These are phyloP conservation scores for Massospora cicadina DNA, from an alignment of 371 early-diverging fungal genomes.

Conservation along the genomic window DNA sequence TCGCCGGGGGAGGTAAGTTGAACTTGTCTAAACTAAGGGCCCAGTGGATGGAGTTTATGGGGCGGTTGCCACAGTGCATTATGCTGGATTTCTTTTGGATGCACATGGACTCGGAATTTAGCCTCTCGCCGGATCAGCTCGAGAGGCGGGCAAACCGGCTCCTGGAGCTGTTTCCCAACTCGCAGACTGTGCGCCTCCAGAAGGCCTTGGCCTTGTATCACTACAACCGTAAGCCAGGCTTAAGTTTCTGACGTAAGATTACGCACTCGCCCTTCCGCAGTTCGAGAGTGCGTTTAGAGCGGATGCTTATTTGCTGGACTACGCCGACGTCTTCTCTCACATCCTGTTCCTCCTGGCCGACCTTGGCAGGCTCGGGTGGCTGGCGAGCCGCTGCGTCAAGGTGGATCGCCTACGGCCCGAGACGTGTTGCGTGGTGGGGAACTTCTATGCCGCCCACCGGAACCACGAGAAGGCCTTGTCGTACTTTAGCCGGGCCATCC, in stretches of 20 bases:
- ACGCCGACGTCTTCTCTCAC: constrained; percentile 78
- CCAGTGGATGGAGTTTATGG: background rate
- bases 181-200: background rate
- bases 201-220: background rate
- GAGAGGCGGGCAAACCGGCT: background rate
- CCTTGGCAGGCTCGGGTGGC: constrained; percentile 39
- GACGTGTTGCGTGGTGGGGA: constrained; percentile 74
- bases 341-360: constrained; percentile 65
- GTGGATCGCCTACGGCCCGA: constrained; percentile 75
- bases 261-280: background rate
- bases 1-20: constrained; percentile 24
- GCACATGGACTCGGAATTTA: background rate
- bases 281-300: constrained; percentile 47
- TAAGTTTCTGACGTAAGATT: constrained; percentile 15
- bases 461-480: constrained; percentile 73
- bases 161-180: background rate
- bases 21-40: background rate
- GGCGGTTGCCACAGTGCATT: background rate
- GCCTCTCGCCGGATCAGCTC: background rate
- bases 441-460: constrained; percentile 65
- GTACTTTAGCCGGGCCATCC: constrained; percentile 66
- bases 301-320: constrained; percentile 65
- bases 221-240: constrained; percentile 16
- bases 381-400: constrained; percentile 58
- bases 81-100: background rate